Percentiles rank a stretch among this genome's conserved stretches.
Evolutionary conservation across 75 land plant species (phyloP).

Genomic region (Sequoiadendron giganteum): DNA sequence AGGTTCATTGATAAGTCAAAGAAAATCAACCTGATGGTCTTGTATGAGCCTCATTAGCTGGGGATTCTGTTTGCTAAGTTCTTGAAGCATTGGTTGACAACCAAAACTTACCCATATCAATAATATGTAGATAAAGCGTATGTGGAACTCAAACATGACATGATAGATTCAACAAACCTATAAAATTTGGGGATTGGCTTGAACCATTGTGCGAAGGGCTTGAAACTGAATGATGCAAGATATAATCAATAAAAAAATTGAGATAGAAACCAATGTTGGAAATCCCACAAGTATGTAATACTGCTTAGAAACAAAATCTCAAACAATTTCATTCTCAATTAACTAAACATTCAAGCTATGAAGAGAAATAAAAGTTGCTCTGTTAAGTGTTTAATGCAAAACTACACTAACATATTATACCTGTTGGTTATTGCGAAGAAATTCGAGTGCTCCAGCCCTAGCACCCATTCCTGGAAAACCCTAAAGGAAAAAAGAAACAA

Average conservation of each 20-base stretch:
- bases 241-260: neutral
- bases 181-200: conserved; percentile 92
- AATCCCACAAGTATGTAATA: neutral
- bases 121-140: neutral
- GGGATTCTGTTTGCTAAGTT: conserved; percentile 54
- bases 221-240: conserved; percentile 62
- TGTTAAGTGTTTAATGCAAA: neutral
- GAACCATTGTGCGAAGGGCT: conserved; percentile 89
- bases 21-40: conserved; percentile 67
- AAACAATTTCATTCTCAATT: too few species aligned
- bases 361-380: neutral
- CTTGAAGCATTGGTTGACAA: conserved; percentile 55
- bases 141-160: neutral
- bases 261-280: neutral
- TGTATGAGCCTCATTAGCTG: conserved; percentile 55
- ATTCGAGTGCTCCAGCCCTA: conserved; percentile 66
- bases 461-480: conserved; percentile 27
- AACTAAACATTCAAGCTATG: neutral
- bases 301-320: neutral
- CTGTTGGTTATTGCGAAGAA: conserved; percentile 90
- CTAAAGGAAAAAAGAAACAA: conserved; percentile 25
- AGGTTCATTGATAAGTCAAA: conserved; percentile 53
- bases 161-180: conserved; percentile 47
- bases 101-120: neutral
- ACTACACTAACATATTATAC: conserved; percentile 28